Evolutionary conservation across 176 grass and related monocot species (phyloP).

Genomic region (Zizania latifolia): DNA sequence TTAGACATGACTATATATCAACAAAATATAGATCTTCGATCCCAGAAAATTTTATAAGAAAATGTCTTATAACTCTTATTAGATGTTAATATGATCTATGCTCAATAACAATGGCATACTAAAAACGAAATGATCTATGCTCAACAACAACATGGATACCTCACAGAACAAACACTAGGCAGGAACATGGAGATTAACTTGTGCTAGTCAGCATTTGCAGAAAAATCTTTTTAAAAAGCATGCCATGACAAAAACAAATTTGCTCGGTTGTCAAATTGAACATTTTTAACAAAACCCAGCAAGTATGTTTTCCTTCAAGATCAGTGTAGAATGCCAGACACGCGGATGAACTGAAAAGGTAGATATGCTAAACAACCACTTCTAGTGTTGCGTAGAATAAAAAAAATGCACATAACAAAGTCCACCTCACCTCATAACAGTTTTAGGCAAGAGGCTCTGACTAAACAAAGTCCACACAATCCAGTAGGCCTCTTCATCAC

Average conservation of each 20-base stretch:
- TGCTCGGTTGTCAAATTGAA: not conserved
- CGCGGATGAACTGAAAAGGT: constrained; percentile 4
- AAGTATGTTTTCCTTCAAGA: not conserved
- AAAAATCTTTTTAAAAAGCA: not conserved
- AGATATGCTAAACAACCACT: constrained; percentile 7
- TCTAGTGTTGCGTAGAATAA: constrained; percentile 8
- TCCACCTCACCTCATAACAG: constrained; percentile 59
- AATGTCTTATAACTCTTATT: not conserved
- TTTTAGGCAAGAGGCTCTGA: constrained; percentile 41
- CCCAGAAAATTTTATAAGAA: not conserved
- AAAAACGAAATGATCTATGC: not conserved
- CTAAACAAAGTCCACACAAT: constrained; percentile 77
- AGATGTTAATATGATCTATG: not conserved
- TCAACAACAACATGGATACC: not conserved
- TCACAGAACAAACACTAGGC: not conserved
- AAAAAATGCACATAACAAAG: not conserved
- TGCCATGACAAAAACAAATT: not conserved
- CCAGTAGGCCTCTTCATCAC: constrained; percentile 85
- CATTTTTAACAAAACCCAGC: not conserved
- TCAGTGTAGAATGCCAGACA: constrained; percentile 22
- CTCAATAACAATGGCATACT: not conserved
- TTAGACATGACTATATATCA: constrained; percentile 18
- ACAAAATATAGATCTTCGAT: constrained; percentile 7
- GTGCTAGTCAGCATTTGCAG: constrained; percentile 1
- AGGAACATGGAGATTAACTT: constrained; percentile 14